Conservation (phyloP, 2,329 filamentous ascomycete species). For the Aspergillus persii region DNA sequence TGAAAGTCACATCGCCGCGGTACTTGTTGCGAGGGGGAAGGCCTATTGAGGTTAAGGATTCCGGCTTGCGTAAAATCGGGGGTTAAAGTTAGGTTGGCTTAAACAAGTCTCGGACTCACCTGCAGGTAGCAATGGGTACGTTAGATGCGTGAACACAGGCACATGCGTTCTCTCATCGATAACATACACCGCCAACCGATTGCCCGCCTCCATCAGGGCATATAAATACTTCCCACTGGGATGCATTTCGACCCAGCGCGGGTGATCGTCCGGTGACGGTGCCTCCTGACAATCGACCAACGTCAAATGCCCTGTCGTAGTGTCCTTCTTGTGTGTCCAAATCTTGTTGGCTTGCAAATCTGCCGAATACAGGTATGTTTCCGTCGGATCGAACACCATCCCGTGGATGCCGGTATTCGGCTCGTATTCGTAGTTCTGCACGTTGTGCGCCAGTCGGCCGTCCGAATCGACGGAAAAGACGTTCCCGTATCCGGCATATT, state of each 20-base stretch:
- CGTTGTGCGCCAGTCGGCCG: conserved; percentile 41
- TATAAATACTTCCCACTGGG: conserved; percentile 76
- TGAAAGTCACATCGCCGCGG: conserved; percentile 78
- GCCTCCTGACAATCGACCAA: conserved; percentile 72
- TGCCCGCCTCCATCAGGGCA: conserved; percentile 86
- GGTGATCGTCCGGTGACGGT: conserved; percentile 70
- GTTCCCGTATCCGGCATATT: conserved; percentile 77
- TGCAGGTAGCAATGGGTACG: conserved; percentile 76
- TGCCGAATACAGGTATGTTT: conserved; percentile 49
- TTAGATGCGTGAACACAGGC: conserved; percentile 74
- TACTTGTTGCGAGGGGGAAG: conserved; percentile 58
- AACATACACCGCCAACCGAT: conserved; percentile 76
- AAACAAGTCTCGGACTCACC: conserved; percentile 47
- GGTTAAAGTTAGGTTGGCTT: too few species aligned
- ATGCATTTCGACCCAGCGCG: conserved; percentile 84
- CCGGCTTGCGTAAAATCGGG: too few species aligned
- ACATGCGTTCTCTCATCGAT: conserved; percentile 71
- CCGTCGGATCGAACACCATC: conserved; percentile 47
- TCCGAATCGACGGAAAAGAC: conserved; percentile 52
- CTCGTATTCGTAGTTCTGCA: conserved; percentile 48
- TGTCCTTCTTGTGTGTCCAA: conserved; percentile 76
- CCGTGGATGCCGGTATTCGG: conserved; percentile 49
- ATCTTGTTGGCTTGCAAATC: conserved; percentile 54
- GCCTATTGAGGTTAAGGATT: conserved; percentile 12
- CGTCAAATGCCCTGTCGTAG: conserved; percentile 57